These are phyloP conservation scores for Cladosporium sp. DNA, from an alignment of 2,329 filamentous ascomycete species.

Conservation along the genomic window DNA sequence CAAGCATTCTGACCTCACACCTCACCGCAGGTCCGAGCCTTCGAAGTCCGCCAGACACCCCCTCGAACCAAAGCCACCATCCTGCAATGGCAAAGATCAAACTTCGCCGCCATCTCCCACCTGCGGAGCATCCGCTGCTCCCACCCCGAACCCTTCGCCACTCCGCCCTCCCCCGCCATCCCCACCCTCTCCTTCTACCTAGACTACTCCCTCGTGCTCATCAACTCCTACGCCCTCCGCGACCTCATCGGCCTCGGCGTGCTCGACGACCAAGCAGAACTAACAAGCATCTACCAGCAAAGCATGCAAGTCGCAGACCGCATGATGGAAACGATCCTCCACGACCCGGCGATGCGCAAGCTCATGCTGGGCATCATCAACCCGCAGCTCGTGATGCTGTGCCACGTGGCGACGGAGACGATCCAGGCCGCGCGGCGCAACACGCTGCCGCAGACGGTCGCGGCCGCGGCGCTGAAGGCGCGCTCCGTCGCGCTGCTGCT, in stretches of 20 bases:
- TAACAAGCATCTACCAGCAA: conserved; percentile 2
- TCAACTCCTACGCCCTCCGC: conserved; percentile 7
- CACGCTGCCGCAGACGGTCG: background rate
- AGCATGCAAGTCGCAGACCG: conserved; percentile 1
- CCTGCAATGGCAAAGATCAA: background rate
- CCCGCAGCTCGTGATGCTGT: conserved; percentile 6
- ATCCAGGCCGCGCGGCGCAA: conserved; percentile 5
- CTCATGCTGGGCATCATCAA: conserved; percentile 3
- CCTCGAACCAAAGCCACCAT: background rate
- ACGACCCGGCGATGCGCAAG: background rate
- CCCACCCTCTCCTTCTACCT: conserved; percentile 1
- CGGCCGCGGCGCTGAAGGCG: background rate
- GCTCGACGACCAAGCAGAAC: background rate
- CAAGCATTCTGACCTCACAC: too few relatives aligned
- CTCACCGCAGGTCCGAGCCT: conserved; percentile 1
- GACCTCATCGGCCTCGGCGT: conserved; percentile 2
- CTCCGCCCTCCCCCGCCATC: background rate
- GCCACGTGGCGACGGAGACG: conserved; percentile 5
- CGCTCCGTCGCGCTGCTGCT: conserved; percentile 2
- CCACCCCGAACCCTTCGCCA: background rate
- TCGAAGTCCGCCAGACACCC: conserved; percentile 1
- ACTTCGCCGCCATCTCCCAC: background rate
- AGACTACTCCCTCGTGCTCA: conserved; percentile 5
- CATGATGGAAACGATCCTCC: conserved; percentile 5
- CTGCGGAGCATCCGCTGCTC: conserved; percentile 1